Base-by-base conservation (phyloP, 1,284 basidiomycete species). In the Cryptococcus maquisensis region DNA sequence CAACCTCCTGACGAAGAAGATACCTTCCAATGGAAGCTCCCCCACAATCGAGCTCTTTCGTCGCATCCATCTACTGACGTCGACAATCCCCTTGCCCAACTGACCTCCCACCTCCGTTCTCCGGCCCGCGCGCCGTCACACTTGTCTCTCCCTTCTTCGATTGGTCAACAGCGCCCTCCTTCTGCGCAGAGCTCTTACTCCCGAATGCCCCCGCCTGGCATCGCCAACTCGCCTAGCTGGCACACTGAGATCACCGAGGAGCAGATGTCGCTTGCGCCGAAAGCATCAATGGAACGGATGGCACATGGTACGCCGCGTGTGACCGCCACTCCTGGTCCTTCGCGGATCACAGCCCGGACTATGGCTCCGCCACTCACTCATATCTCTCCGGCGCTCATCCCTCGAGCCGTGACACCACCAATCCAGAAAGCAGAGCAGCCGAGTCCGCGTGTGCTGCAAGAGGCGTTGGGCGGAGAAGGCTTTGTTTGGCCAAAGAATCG, bases 141-240 rank as follows among this genome's bases (percentile, higher is more conserved):
- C 44, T 28, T 9, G 24, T 46, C 24, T 32, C 23, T 28, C 44
- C 13, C 23, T 21, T 15, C 21, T 13, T 38, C 37, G 1, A 37
- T 9, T 23, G n/a, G 6, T 37, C 47, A 20, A 37, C 35, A 35
- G 18, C 35, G 18, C n/a, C n/a, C 28, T 40, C 9, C n/a, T 40
- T 40, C 47, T 12, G n/a, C 32, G n/a, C 23, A 24, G 8, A n/a
- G 8, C 21, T 40, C 40, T 5, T 41, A 49, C 26, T 39, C 36
- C 9, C 39, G 41, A 18, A 47, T 59, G 6, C 57, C 54, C 3
- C 46, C 50, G 5, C 51, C 57, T 7, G 57, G 57, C 4, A 4
- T 26, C 8, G 55, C 50, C 4, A 46, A 52, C 16, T 55, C 57
- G 3, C 26, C 57, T 16, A 52, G 50, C 47, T 55, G 57, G 57